A percentile compares a stretch with the other conserved stretches of the same genome.
phyloP scores from a whole-genome alignment of 2,329 filamentous ascomycete genomes.

The Cladophialophora exuberans region DNA sequence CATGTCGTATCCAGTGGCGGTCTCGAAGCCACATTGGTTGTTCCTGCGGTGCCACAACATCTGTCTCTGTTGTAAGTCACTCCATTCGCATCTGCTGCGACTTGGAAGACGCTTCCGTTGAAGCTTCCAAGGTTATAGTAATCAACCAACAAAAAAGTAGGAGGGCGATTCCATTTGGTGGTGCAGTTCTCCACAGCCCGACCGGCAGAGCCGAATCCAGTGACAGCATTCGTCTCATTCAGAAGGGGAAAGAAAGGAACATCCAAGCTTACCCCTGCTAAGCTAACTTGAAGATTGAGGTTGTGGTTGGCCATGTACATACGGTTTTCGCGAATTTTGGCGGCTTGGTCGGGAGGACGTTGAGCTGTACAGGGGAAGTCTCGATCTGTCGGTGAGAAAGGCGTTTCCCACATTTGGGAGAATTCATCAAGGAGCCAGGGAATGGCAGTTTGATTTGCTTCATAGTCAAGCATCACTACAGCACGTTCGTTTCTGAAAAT shows the following conservation, averaged over 20 bases:
- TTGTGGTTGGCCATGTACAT: conserved; percentile 92
- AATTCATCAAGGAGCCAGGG: conserved; percentile 90
- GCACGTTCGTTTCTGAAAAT: conserved; percentile 72
- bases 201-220: conserved; percentile 69
- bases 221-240: conserved; percentile 71
- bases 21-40: conserved; percentile 7
- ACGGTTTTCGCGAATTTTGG: conserved; percentile 58
- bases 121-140: conserved; percentile 75
- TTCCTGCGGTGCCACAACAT: conserved; percentile 37
- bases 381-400: conserved; percentile 72
- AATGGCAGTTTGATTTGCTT: conserved; percentile 74
- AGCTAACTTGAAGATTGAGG: conserved; percentile 74
- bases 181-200: conserved; percentile 66
- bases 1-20: no score
- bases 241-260: conserved; percentile 73
- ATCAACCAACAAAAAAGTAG: conserved; percentile 80
- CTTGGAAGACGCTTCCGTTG: conserved; percentile 76
- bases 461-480: conserved; percentile 83
- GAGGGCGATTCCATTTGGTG: conserved; percentile 67
- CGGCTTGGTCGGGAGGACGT: conserved; percentile 64
- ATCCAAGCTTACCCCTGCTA: conserved; percentile 66
- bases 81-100: conserved; percentile 70
- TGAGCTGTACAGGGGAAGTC: conserved; percentile 78
- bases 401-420: conserved; percentile 86
- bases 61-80: conserved; percentile 64